Evolutionary conservation across 768 basidiomycete species (phyloP), one percentile per base, ranked within the genome.

Genomic region (Mycena filopes): DNA sequence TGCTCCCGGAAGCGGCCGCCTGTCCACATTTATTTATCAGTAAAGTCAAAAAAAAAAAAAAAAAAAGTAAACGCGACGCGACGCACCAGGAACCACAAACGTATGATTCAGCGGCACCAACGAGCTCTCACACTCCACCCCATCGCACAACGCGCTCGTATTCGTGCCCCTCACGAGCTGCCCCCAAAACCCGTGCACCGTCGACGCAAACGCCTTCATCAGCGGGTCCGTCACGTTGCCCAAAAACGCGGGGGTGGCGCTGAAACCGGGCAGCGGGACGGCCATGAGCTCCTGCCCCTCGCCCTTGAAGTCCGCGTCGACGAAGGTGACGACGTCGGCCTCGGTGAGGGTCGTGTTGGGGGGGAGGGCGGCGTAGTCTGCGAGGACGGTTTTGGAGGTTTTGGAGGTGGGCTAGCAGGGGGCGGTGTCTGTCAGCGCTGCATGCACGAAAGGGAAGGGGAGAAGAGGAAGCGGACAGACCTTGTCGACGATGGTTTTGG

Each of bases 81-180:
- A 73, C 79, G 85, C 85, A 72, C 96, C 96, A 8, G 96, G 96
- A 40, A 98, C 85, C 25, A 96, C 92, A 71, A 98, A 94, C 0
- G 93, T 95, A 72, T 96, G 86, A 72, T 98, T 98, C 50, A 98
- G 81, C 3, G 95, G 95, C 67, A 98, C 95, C 50, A 98, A 79
- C 0, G 91, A 84, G 75, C 94, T 92, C 76, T 94, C 92, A 74
- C 96, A 98, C 29, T 75, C 62, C 20, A 80, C 83, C 21, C 79
- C 82, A 40, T 78, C 8, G 65, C 66, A 75, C 94, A 98, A 11
- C 95, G 74, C 1, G 84, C 81, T 2, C 20, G 82, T 71, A 68
- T 97, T 95, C 6, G 95, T 96, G 2, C 81, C 82, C 36, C 94
- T 81, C 60, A 92, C 89, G 9, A 98, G 85, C 57, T 90, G 85